A percentile compares a stretch with the other conserved stretches of the same genome.
Evolutionary conservation across 116 monocot genomes (phyloP).

Genomic region (Iris pallida): DNA sequence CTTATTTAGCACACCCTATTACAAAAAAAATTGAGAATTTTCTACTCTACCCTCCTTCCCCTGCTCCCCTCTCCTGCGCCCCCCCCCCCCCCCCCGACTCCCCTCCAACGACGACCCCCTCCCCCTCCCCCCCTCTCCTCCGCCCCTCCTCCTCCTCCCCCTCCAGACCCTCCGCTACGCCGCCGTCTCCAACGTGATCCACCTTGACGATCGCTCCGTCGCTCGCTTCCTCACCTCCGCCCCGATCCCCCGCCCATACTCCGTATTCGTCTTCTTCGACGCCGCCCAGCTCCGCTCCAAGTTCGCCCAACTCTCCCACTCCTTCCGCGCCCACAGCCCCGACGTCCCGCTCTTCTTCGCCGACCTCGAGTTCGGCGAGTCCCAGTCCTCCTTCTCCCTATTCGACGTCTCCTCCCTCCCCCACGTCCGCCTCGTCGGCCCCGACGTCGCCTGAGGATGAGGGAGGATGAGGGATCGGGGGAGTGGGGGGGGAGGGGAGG

Average conservation of each 20-base stretch:
- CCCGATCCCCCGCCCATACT: slow-evolving; percentile 57
- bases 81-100: slow-evolving; percentile 12
- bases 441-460: slow-evolving; percentile 17
- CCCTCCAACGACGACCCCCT: slow-evolving; percentile 4
- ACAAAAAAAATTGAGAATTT: too few species aligned
- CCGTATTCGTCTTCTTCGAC: slow-evolving; percentile 82
- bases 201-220: slow-evolving; percentile 54
- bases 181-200: slow-evolving; percentile 74
- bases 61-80: neutral
- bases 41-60: too few species aligned
- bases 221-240: slow-evolving; percentile 59
- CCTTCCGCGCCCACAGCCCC: slow-evolving; percentile 44
- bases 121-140: slow-evolving; percentile 1
- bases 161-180: slow-evolving; percentile 45
- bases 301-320: slow-evolving; percentile 58
- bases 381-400: slow-evolving; percentile 64
- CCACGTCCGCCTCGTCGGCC: slow-evolving; percentile 60
- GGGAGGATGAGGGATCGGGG: too few species aligned
- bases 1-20: too few species aligned
- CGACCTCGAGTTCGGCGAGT: slow-evolving; percentile 84
- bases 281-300: slow-evolving; percentile 67
- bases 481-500: too few species aligned
- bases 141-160: slow-evolving; percentile 31
- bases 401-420: slow-evolving; percentile 83
- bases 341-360: slow-evolving; percentile 59